Conservation (phyloP, 768 basidiomycete genomes). For the Boletellus ananiceps region DNA sequence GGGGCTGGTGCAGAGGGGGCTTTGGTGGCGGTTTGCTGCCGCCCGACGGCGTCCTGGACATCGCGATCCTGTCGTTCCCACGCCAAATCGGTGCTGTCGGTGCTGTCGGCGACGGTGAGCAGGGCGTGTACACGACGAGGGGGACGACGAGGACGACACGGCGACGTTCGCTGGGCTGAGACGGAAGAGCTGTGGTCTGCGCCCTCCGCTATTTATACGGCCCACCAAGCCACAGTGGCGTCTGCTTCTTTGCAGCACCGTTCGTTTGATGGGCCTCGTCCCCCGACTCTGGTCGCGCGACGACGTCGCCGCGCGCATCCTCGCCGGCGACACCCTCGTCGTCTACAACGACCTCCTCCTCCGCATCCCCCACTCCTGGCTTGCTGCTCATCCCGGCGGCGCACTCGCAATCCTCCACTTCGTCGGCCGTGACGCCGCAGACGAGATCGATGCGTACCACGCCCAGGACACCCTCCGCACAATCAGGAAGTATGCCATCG, state of each 20-base stretch:
- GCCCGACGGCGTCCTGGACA: conserved; percentile 16
- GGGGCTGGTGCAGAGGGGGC: conserved; percentile 6
- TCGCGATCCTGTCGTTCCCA: conserved; percentile 22
- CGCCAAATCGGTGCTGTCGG: conserved; percentile 16
- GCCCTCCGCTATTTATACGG: conserved; percentile 24
- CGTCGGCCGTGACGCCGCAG: conserved; percentile 89
- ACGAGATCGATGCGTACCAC: conserved; percentile 95
- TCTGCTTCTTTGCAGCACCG: not conserved
- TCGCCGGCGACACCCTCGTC: conserved; percentile 72
- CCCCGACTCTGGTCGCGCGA: conserved; percentile 42
- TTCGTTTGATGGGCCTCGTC: conserved; percentile 29
- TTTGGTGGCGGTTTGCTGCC: conserved; percentile 27
- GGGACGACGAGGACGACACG: not conserved
- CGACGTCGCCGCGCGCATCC: conserved; percentile 63
- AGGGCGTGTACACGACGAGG: conserved; percentile 2
- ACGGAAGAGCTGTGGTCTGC: not conserved
- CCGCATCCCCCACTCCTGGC: conserved; percentile 69
- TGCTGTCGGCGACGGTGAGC: conserved; percentile 7
- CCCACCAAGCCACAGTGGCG: conserved; percentile 1
- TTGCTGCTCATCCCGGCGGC: conserved; percentile 87
- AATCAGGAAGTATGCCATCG: conserved; percentile 55
- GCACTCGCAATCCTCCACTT: conserved; percentile 88
- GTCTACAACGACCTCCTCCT: conserved; percentile 64
- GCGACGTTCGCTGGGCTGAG: not conserved
- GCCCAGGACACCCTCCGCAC: conserved; percentile 35